Evolutionary conservation across 2,329 filamentous ascomycete species (phyloP).

Genomic region (Chlorencoelia australis): DNA sequence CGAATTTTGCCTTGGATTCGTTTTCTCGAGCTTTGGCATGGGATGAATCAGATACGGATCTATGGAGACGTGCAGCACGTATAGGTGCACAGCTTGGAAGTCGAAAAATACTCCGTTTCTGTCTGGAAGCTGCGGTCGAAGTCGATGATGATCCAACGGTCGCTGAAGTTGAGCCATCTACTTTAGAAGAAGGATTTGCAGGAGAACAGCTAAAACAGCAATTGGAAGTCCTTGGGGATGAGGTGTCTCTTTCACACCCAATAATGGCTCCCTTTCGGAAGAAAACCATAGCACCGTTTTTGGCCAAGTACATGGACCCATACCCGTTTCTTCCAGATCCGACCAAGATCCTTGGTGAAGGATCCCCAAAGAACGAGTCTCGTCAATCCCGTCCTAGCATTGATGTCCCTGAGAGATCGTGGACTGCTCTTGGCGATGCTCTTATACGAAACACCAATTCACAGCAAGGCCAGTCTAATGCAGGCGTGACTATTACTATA

Average conservation of each 20-base stretch:
- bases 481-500: constrained; percentile 16
- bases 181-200: constrained; percentile 51
- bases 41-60: constrained; percentile 56
- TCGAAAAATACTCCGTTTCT: constrained; percentile 47
- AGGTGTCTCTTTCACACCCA: constrained; percentile 49
- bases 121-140: constrained; percentile 56
- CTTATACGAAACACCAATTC: constrained; percentile 16
- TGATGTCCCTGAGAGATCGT: constrained; percentile 17
- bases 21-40: constrained; percentile 51
- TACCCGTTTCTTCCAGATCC: constrained; percentile 51
- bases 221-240: constrained; percentile 42
- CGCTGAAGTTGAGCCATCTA: constrained; percentile 51
- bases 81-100: constrained; percentile 50
- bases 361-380: constrained; percentile 4
- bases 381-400: constrained; percentile 11
- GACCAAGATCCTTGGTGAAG: constrained; percentile 24
- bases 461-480: constrained; percentile 10
- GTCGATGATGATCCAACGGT: constrained; percentile 56
- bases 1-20: constrained; percentile 39
- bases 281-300: constrained; percentile 38
- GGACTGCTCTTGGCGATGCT: constrained; percentile 21
- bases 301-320: constrained; percentile 48
- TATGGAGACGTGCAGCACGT: constrained; percentile 51
- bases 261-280: constrained; percentile 47
- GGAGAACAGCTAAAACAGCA: constrained; percentile 51